phyloP scores from a whole-genome alignment of 2,329 filamentous ascomycete species.

The Aspergillus sp. region DNA sequence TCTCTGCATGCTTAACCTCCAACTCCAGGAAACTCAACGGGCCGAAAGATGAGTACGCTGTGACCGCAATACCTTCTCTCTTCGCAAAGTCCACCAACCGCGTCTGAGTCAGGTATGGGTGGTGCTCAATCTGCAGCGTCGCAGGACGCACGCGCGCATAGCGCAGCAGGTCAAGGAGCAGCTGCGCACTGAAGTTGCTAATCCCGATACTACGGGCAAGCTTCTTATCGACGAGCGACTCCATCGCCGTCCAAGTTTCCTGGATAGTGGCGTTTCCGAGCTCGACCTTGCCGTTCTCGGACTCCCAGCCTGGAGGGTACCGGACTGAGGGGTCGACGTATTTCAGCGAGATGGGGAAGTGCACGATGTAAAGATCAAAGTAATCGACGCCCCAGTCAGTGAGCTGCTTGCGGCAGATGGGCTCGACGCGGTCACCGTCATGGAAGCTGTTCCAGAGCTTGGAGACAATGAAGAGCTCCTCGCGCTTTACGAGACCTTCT shows the following conservation, averaged over 20 bases:
- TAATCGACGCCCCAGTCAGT: constrained; percentile 83
- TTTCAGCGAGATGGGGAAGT: constrained; percentile 85
- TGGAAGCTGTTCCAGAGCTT: constrained; percentile 96
- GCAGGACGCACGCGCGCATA: constrained; percentile 74
- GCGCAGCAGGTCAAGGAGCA: constrained; percentile 76
- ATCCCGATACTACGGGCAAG: constrained; percentile 75
- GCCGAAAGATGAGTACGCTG: constrained; percentile 82
- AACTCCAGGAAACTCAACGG: constrained; percentile 78
- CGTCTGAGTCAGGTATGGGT: constrained; percentile 80
- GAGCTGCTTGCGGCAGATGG: constrained; percentile 73
- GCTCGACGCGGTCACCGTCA: constrained; percentile 72
- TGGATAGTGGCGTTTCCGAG: constrained; percentile 70
- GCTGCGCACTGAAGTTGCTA: constrained; percentile 77
- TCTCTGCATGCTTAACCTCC: constrained; percentile 66
- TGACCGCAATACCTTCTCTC: constrained; percentile 69
- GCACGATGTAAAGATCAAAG: constrained; percentile 86
- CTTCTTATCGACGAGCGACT: constrained; percentile 67
- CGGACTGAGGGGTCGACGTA: constrained; percentile 77
- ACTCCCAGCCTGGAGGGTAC: constrained; percentile 77
- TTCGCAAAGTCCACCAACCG: constrained; percentile 69
- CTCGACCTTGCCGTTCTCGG: constrained; percentile 63
- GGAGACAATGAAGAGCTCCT: constrained; percentile 87
- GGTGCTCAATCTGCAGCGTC: constrained; percentile 84
- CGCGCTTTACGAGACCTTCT: constrained; percentile 76
- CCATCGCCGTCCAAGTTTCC: constrained; percentile 81